These are phyloP conservation scores for Penicillium sp. DNA, from an alignment of 2,329 filamentous ascomycete genomes.

Conservation along the genomic window DNA sequence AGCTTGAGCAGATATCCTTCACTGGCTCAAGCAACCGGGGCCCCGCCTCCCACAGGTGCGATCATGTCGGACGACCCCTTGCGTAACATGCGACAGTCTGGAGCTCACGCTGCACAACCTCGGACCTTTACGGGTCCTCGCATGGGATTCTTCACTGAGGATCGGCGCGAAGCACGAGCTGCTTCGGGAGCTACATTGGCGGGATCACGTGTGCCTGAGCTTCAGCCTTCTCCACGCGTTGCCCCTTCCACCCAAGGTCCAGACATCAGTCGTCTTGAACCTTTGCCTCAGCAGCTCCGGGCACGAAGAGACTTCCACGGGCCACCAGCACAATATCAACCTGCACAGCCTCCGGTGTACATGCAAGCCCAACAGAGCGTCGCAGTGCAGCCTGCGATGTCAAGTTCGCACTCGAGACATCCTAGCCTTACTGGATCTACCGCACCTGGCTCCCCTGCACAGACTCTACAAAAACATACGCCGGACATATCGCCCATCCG, in stretches of 20 bases:
- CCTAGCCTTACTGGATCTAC: constrained; percentile 27
- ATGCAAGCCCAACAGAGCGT: constrained; percentile 10
- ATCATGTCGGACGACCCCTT: constrained; percentile 32
- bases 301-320: constrained; percentile 15
- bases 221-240: constrained; percentile 28
- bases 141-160: constrained; percentile 43
- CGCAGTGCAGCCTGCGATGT: constrained; percentile 21
- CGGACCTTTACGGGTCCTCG: constrained; percentile 38
- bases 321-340: constrained; percentile 20
- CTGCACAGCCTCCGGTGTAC: constrained; percentile 18
- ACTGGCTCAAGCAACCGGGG: constrained; percentile 35
- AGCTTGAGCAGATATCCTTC: constrained; percentile 32
- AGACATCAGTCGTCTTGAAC: constrained; percentile 34
- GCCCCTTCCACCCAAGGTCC: constrained; percentile 21
- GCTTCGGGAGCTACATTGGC: constrained; percentile 19
- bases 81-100: constrained; percentile 28
- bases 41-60: constrained; percentile 23
- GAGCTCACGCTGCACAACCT: constrained; percentile 23
- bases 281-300: constrained; percentile 24
- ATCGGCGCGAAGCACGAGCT: constrained; percentile 23
- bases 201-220: constrained; percentile 25
- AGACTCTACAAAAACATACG: constrained; percentile 26
- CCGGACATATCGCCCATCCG: constrained; percentile 32
- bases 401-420: constrained; percentile 34
- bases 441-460: constrained; percentile 32